These are phyloP conservation scores for Nothophaeocryptopus gaeumannii DNA, from an alignment of 2,329 filamentous ascomycete species.

Conservation along the genomic window DNA sequence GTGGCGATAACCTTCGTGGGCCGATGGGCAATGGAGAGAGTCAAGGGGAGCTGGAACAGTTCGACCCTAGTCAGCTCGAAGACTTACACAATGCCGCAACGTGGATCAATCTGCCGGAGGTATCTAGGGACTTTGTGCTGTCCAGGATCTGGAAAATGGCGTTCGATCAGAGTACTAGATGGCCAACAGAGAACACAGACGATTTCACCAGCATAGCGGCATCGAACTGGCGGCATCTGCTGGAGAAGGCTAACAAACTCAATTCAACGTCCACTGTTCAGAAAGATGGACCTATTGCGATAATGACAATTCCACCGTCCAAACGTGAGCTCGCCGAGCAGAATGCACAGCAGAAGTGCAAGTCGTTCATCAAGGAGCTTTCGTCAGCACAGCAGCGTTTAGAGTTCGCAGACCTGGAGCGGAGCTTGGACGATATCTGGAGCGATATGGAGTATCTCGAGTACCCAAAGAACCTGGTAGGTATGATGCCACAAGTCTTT, in stretches of 20 bases:
- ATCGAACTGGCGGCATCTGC: constrained; percentile 11
- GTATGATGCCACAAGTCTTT: constrained; percentile 38
- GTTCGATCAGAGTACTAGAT: constrained; percentile 6
- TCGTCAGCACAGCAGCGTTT: not conserved
- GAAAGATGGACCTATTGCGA: constrained; percentile 20
- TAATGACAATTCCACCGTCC: constrained; percentile 21
- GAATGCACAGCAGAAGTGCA: constrained; percentile 24
- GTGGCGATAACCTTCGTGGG: too few relatives aligned
- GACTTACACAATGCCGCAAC: constrained; percentile 32
- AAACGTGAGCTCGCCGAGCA: constrained; percentile 28
- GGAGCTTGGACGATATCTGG: constrained; percentile 40
- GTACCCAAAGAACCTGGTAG: constrained; percentile 41
- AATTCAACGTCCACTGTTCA: constrained; percentile 12
- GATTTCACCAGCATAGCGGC: constrained; percentile 7
- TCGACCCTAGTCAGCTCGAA: constrained; percentile 2
- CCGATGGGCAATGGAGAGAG: not conserved
- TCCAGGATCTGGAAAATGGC: constrained; percentile 32
- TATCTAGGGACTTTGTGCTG: constrained; percentile 40
- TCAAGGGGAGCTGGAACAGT: not conserved
- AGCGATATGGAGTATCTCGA: constrained; percentile 49
- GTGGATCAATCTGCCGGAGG: constrained; percentile 42
- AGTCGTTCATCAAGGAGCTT: constrained; percentile 9
- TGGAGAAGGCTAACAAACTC: constrained; percentile 3
- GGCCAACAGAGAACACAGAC: not conserved
- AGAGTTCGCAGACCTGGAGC: not conserved